Evolutionary conservation across 805 yeast species (phyloP).

Genomic region (Wickerhamia fluorescens): DNA sequence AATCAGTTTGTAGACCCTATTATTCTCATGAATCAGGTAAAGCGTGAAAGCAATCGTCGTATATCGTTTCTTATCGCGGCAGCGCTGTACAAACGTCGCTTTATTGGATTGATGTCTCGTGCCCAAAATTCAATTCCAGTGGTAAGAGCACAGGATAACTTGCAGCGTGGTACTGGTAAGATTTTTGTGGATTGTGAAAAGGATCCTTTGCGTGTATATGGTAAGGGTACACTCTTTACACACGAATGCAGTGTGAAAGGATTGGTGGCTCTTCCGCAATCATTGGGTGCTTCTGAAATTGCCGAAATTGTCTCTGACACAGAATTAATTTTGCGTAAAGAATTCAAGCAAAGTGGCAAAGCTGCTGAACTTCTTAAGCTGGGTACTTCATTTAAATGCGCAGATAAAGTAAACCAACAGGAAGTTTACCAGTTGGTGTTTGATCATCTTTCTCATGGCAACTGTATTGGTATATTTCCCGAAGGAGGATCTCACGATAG

Average conservation of each 20-base stretch:
- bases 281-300: conserved; percentile 71
- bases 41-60: conserved; percentile 57
- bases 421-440: conserved; percentile 79
- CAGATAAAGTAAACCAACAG: conserved; percentile 81
- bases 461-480: conserved; percentile 89
- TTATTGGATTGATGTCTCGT: conserved; percentile 72
- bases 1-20: conserved; percentile 84
- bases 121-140: conserved; percentile 85
- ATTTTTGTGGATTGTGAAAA: conserved; percentile 46
- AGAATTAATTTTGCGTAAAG: conserved; percentile 59
- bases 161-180: conserved; percentile 59
- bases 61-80: conserved; percentile 83
- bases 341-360: conserved; percentile 49
- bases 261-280: conserved; percentile 67
- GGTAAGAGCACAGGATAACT: conserved; percentile 82
- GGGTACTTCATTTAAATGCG: conserved; percentile 61
- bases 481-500: conserved; percentile 99
- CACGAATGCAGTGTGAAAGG: conserved; percentile 58
- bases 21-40: conserved; percentile 75
- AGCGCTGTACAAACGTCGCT: conserved; percentile 53
- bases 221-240: conserved; percentile 62
- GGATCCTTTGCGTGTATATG: conserved; percentile 51
- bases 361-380: conserved; percentile 36
- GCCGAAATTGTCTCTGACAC: conserved; percentile 64
- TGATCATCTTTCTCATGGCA: conserved; percentile 70